Evolutionary conservation across 164 flowering plant species (phyloP).

Genomic region (Dillenia suffruticosa): DNA sequence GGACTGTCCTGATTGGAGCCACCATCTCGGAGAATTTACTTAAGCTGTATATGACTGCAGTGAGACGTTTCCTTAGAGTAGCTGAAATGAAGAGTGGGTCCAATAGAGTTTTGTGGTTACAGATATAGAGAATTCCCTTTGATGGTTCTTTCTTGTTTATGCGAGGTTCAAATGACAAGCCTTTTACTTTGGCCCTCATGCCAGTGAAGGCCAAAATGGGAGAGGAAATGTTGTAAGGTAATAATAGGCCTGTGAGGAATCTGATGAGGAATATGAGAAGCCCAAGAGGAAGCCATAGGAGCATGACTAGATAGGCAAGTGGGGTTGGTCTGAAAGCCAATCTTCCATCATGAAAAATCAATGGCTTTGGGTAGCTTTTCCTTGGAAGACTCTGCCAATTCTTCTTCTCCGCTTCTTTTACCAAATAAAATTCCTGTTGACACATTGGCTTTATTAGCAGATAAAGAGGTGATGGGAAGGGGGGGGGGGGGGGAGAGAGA

Average conservation of each 20-base stretch:
- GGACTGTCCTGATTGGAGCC: conserved; percentile 29
- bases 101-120: conserved; percentile 59
- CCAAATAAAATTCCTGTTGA: conserved; percentile 39
- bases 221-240: conserved; percentile 26
- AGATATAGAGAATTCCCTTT: conserved; percentile 38
- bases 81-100: conserved; percentile 33
- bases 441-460: conserved; percentile 1
- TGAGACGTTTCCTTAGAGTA: conserved; percentile 13
- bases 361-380: conserved; percentile 42
- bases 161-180: background rate
- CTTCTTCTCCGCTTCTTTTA: conserved; percentile 28
- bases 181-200: conserved; percentile 7
- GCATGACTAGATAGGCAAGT: conserved; percentile 26
- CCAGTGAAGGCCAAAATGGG: conserved; percentile 23
- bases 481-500: background rate
- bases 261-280: conserved; percentile 26
- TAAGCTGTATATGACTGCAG: conserved; percentile 28
- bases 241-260: background rate
- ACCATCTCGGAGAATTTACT: conserved; percentile 24
- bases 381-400: conserved; percentile 34
- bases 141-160: background rate
- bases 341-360: conserved; percentile 72
- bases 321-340: conserved; percentile 50
- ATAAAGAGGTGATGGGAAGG: background rate
- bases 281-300: conserved; percentile 63